Percentiles rank a stretch among this genome's conserved stretches.
These are phyloP conservation scores for Mediolabrus comicus DNA, from an alignment of 108 stramenopile species.

Conservation along the genomic window DNA sequence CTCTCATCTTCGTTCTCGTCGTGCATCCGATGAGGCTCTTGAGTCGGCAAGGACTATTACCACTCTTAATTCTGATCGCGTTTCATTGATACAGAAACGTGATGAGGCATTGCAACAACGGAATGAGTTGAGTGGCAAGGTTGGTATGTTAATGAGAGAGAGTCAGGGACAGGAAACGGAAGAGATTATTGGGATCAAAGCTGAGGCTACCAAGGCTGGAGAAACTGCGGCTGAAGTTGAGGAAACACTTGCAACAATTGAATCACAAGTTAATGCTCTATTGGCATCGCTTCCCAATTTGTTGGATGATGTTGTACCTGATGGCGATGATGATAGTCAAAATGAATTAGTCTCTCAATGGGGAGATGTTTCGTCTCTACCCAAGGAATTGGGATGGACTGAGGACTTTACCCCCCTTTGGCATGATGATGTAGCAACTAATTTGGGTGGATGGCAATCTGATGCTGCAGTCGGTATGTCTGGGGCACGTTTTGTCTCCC, in stretches of 20 bases:
- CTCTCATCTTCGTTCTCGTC: conserved; percentile 76
- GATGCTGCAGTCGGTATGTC: conserved; percentile 90
- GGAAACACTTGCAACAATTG: conserved; percentile 59
- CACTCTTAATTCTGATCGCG: conserved; percentile 50
- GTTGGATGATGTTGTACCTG: conserved; percentile 88
- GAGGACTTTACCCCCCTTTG: conserved; percentile 81
- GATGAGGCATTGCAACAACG: conserved; percentile 70
- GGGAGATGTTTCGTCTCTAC: conserved; percentile 72
- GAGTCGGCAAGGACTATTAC: conserved; percentile 67
- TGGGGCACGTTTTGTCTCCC: conserved; percentile 90
- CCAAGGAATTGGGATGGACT: conserved; percentile 72
- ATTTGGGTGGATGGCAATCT: conserved; percentile 81
- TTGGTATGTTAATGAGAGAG: conserved; percentile 74
- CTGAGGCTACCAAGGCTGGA: conserved; percentile 41
- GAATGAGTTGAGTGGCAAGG: conserved; percentile 68
- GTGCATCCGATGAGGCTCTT: conserved; percentile 66
- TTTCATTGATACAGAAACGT: conserved; percentile 66
- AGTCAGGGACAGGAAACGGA: conserved; percentile 58
- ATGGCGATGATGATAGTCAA: conserved; percentile 79
- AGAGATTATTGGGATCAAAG: conserved; percentile 24
- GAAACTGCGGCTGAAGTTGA: conserved; percentile 62
- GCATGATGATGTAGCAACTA: conserved; percentile 94
- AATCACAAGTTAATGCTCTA: conserved; percentile 65
- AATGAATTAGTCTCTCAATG: conserved; percentile 84
- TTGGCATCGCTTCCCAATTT: conserved; percentile 91